Base-by-base conservation (phyloP, 2,329 filamentous ascomycete species). In the Venturiaceae sp. region DNA sequence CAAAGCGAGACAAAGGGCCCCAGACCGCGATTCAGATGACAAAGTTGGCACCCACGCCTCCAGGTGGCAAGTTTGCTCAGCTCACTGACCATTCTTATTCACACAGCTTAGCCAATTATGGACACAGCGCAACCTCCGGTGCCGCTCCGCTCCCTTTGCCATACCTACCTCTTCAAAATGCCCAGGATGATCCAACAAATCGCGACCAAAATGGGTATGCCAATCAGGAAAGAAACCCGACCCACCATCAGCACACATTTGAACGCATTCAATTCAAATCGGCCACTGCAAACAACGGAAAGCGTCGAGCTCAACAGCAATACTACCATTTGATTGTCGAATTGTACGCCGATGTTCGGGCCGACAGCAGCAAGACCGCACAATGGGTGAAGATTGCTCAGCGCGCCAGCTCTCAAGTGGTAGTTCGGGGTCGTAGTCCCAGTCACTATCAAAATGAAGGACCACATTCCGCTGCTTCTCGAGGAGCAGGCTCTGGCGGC, bases 191-290 rank as follows among this genome's bases (percentile, higher is more conserved):
- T 19, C 50, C 50, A 46, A 21, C 16, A 13, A 23, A 32, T 9
- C 26, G 28, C 26, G 39, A 39, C 9, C 76, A 78, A 55, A 33
- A 30, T 16, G 33, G n/a, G 19, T 55, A 30, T 3, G 44, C 44
- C 16, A 50, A 50, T 30, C 36, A 33, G n/a, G 30, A 46, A 68
- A 69, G 13, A 5, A 63, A 66, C 0, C 68, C 62, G 30, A 70
- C 65, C 57, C 69, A 65, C 13, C 74, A 71, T 7, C 76, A 77
- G n/a, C 81, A 85, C 59, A 81, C 79, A 0, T 96, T 95, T 68
- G 91, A 96, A 68, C 85, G 92, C 11, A 94, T 96, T 55, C 91
- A 96, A 66, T 96, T 96, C 80, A 95, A 95, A 71, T 89, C 90
- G 63, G 91, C 92, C 1, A 96, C 91, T 0, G 90, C 90, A 26